A percentile compares a stretch with the other conserved stretches of the same genome.
phyloP scores from a whole-genome alignment of 805 yeast genomes.

The Torulaspora microellipsoides region DNA sequence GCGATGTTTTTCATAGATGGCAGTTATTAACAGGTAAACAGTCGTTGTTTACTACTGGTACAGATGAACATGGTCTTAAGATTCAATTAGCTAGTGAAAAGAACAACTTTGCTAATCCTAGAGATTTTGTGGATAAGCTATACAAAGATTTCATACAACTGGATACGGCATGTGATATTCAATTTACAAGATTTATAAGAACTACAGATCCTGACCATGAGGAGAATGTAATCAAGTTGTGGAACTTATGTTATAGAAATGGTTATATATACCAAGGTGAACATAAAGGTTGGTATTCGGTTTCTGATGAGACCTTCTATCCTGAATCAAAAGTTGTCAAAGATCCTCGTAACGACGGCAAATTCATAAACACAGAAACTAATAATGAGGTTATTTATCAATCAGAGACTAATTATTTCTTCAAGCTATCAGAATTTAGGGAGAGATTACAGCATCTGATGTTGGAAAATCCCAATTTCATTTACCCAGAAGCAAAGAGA shows the following conservation, averaged over 20 bases:
- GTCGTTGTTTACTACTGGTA: conserved; percentile 75
- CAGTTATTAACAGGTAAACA: conserved; percentile 42
- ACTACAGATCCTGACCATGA: conserved; percentile 85
- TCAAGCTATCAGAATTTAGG: conserved; percentile 62
- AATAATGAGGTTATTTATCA: conserved; percentile 71
- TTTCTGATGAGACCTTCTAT: conserved; percentile 91
- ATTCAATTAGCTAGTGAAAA: conserved; percentile 79
- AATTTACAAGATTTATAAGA: conserved; percentile 74
- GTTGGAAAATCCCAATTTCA: conserved; percentile 49
- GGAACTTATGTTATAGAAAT: conserved; percentile 56
- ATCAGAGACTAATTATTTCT: conserved; percentile 83
- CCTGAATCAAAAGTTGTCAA: conserved; percentile 68
- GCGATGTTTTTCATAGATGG: conserved; percentile 81
- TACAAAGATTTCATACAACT: conserved; percentile 59
- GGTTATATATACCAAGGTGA: conserved; percentile 75
- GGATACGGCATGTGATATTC: conserved; percentile 53
- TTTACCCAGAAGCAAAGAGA: conserved; percentile 60
- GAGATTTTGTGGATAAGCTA: conserved; percentile 66
- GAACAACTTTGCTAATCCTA: conserved; percentile 47
- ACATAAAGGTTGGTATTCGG: conserved; percentile 92
- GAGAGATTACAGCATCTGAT: conserved; percentile 47
- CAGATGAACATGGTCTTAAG: conserved; percentile 95
- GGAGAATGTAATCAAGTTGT: conserved; percentile 58
- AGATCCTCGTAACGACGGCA: conserved; percentile 23
- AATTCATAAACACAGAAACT: conserved; percentile 52